Base-by-base conservation (phyloP, 2,329 filamentous ascomycete species). In the Pseudogymnoascus sp. region DNA sequence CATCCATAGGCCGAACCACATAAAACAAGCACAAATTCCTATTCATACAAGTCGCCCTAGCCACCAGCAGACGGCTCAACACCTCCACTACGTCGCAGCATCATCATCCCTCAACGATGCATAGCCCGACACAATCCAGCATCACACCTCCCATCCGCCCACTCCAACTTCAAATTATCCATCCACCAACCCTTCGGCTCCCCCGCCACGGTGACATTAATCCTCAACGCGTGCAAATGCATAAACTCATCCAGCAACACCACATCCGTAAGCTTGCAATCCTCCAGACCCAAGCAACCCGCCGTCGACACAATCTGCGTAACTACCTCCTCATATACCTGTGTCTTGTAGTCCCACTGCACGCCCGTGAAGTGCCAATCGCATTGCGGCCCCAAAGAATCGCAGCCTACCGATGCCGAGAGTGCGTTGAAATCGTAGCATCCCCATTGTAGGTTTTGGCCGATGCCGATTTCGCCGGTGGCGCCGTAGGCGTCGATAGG, bases 151-250 rank as follows among this genome's bases (percentile, higher is more conserved):
- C 53, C 53, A 33, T 59, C 26, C 26, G 26, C 10, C 53, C 53
- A 59, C 26, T 19, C 33, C 26, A 59, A 21, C 14, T 59, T 31
- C 53, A 59, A 59, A 35, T 59, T 26, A 59, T 59, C 53, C 26
- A 33, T 24, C 77, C 78, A 81, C 78, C 79, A 81, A 8, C 70
- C 72, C 63, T 70, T 73, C n/a, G 74, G 69, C 35, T 74, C 63
- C 3, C 69, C 71, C n/a, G 70, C 69, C n/a, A 73, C 73, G n/a
- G 73, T 75, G 11, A 76, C 69, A n/a, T 75, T 74, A 44, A 81
- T 71, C 7, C 73, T 73, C 67, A 82, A 64, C 2, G 75, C 74
- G 62, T 71, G 75, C 40, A 79, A 68, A 44, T 76, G 71, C 33
- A 64, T 61, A 64, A 77, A 76, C 6, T 61, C 63, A 6, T 63